Conservation (phyloP, 2,329 filamentous ascomycete species). For the Ustulina deusta region DNA sequence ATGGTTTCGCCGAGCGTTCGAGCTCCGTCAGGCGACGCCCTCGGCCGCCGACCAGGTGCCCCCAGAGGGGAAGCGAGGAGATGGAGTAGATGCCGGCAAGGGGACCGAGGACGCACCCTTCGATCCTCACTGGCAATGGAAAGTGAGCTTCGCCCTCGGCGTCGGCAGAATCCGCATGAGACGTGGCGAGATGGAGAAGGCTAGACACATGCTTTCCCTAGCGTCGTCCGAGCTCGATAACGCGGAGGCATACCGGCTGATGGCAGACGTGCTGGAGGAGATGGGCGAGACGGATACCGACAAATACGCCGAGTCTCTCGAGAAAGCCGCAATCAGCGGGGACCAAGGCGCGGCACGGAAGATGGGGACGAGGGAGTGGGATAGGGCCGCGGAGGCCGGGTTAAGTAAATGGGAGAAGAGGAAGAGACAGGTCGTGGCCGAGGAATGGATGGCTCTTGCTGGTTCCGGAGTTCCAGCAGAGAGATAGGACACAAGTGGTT, state of each 20-base stretch:
- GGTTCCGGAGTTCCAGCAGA: neutral
- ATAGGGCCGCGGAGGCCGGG: conserved; percentile 30
- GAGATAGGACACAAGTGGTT: neutral
- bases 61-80: neutral
- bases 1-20: conserved; percentile 48
- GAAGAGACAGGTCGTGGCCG: conserved; percentile 40
- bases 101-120: conserved; percentile 28
- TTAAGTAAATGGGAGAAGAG: conserved; percentile 40
- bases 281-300: conserved; percentile 35
- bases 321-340: conserved; percentile 52
- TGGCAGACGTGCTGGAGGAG: conserved; percentile 47
- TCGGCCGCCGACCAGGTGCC: neutral
- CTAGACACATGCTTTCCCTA: conserved; percentile 42
- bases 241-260: conserved; percentile 43
- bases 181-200: conserved; percentile 39
- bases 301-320: conserved; percentile 45
- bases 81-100: conserved; percentile 12
- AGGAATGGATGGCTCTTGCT: conserved; percentile 42
- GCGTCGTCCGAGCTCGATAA: conserved; percentile 52
- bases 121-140: conserved; percentile 52
- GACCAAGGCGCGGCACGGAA: conserved; percentile 44
- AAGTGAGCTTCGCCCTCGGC: conserved; percentile 49
- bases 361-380: conserved; percentile 43
- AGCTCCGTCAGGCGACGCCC: conserved; percentile 13
- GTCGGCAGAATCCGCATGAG: conserved; percentile 48